Evolutionary conservation across 805 yeast genomes (phyloP).

Genomic region (Lachancea cidri): DNA sequence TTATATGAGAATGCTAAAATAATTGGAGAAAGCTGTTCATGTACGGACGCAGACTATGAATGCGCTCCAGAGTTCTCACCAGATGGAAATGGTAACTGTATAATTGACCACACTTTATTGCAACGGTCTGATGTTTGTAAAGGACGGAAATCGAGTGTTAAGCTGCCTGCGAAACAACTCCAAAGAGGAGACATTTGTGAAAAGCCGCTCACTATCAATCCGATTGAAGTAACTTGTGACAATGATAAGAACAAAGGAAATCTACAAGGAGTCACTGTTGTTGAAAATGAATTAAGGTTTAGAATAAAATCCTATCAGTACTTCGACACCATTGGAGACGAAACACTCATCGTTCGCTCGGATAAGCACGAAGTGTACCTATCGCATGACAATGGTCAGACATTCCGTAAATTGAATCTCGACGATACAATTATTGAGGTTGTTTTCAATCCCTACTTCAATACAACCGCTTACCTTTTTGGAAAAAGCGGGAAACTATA

Average conservation of each 20-base stretch:
- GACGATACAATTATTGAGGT: constrained; percentile 46
- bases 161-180: constrained; percentile 17
- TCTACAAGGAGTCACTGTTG: constrained; percentile 37
- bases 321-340: constrained; percentile 44
- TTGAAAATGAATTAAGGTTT: constrained; percentile 46
- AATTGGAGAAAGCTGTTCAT: constrained; percentile 53
- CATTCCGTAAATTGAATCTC: constrained; percentile 39
- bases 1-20: constrained; percentile 35
- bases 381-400: constrained; percentile 65
- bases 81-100: constrained; percentile 43
- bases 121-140: constrained; percentile 19
- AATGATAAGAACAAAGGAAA: constrained; percentile 15
- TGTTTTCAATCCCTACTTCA: constrained; percentile 49
- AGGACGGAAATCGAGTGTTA: constrained; percentile 8
- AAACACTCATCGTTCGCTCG: constrained; percentile 61
- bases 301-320: constrained; percentile 49
- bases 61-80: constrained; percentile 52
- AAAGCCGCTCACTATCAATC: constrained; percentile 20
- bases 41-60: constrained; percentile 64
- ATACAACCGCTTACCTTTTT: constrained; percentile 33
- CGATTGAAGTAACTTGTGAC: constrained; percentile 22
- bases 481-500: constrained; percentile 48
- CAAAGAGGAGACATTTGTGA: constrained; percentile 20
- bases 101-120: constrained; percentile 29
- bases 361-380: constrained; percentile 47